Base-by-base conservation (phyloP, 2,329 filamentous ascomycete genomes). In the Teratosphaeria pseudoeucalypti region DNA sequence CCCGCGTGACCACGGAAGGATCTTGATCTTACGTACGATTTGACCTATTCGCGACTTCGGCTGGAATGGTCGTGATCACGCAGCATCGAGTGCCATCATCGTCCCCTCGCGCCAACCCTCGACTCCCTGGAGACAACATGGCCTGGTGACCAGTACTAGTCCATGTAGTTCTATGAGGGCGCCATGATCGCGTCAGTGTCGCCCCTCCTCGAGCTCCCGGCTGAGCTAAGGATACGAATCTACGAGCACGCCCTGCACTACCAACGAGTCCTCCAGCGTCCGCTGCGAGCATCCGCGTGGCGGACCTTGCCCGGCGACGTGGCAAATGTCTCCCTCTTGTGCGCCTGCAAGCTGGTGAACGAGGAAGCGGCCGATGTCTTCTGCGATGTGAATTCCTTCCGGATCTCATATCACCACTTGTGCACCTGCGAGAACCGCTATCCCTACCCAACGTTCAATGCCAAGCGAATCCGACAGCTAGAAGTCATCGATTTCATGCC, bases 201-300 rank as follows among this genome's bases (percentile, higher is more conserved):
- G 16, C 34, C 57, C 5, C 56, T 61, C 52, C 49, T 61, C 14
- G 57, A 34, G n/a, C 56, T 60, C 3, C 61, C 61, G 9, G 3
- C 58, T 47, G 61, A 62, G 37, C 58, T 60, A 6, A 39, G 61
- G 2, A 32, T 60, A 6, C 52, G 43, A 12, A 60, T 60, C 43
- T 62, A 58, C 54, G 52, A 34, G 14, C 37, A 60, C 26, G 56
- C 57, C 10, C 26, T 62, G 12, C 56, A 54, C 4, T 54, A 47
- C 27, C 43, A 19, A 11, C 19, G 55, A 14, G 32, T 52, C 12
- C 54, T 61, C 9, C 53, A 57, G 19, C 27, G 55, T 23, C 60
- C 57, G 7, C 19, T 57, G 9, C 27, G 57, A 47, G 52, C 49
- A 1, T 27, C 49, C 16, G 29, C 53, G 23, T 53, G 53, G 52